A percentile compares a stretch with the other conserved stretches of the same genome.
phyloP scores from a whole-genome alignment of 805 yeast genomes.

The Candida ascalaphidarum region DNA sequence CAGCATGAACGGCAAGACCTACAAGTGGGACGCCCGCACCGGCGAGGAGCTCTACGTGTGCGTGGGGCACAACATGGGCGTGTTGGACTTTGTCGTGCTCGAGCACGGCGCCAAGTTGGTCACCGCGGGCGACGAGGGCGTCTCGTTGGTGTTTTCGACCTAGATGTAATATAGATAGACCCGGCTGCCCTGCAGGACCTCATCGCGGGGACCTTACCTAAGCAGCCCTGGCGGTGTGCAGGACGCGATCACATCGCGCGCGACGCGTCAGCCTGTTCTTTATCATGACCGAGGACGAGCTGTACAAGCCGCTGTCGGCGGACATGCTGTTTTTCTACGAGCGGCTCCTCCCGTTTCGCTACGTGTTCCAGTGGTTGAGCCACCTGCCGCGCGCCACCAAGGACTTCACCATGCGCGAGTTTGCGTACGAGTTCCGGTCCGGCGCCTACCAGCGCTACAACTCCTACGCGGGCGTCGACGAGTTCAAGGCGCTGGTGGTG shows the following conservation, averaged over 20 bases:
- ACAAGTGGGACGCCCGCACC: slow-evolving; percentile 83
- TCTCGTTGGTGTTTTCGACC: slow-evolving; percentile 56
- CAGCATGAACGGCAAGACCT: slow-evolving; percentile 78
- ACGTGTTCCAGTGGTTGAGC: slow-evolving; percentile 81
- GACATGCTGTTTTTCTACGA: slow-evolving; percentile 71
- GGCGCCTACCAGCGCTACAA: slow-evolving; percentile 90
- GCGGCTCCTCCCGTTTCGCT: slow-evolving; percentile 64
- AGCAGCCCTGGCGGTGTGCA: no score
- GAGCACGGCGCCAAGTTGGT: slow-evolving; percentile 61
- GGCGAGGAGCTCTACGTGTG: slow-evolving; percentile 73
- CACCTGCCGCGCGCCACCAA: slow-evolving; percentile 70
- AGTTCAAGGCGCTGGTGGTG: slow-evolving; percentile 71
- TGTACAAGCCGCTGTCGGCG: slow-evolving; percentile 34
- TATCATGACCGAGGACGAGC: no score
- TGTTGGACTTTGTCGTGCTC: slow-evolving; percentile 71
- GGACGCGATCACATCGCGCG: no score
- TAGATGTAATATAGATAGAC: no score
- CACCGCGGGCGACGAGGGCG: slow-evolving; percentile 98
- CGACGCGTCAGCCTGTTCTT: no score
- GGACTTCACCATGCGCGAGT: slow-evolving; percentile 83
- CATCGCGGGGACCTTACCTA: no score
- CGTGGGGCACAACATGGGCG: slow-evolving; percentile 91
- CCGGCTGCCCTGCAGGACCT: no score
- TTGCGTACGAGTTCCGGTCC: slow-evolving; percentile 81
- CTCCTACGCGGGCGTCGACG: slow-evolving; percentile 58